Evolutionary conservation across 331 rosid species (phyloP).

Genomic region (Quercus phellos): DNA sequence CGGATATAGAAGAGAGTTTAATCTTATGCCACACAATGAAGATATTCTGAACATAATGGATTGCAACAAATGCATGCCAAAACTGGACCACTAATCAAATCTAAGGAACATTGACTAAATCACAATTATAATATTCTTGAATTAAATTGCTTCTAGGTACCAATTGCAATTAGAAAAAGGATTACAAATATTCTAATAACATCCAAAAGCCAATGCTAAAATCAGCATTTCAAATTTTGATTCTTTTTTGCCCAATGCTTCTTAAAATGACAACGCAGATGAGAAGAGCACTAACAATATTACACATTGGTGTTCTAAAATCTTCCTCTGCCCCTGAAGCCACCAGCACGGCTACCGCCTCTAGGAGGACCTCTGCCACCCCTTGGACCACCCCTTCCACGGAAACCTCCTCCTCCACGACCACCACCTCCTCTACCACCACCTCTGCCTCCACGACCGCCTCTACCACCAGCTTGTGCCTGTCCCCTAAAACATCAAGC

Average conservation of each 20-base stretch:
- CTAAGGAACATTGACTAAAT: neutral
- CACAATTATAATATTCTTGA: neutral
- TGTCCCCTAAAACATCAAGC: constrained; percentile 59
- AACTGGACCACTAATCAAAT: neutral
- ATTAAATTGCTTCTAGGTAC: neutral
- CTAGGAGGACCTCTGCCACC: constrained; percentile 74
- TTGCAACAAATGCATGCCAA: neutral
- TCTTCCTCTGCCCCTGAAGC: constrained; percentile 91
- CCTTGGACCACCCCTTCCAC: constrained; percentile 77
- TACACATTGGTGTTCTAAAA: constrained; percentile 31
- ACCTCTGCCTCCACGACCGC: constrained; percentile 63
- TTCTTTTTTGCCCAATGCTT: constrained; percentile 12
- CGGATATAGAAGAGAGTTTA: neutral
- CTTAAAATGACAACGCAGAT: constrained; percentile 25
- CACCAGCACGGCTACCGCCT: constrained; percentile 69
- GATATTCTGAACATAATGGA: neutral
- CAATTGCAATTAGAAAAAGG: neutral
- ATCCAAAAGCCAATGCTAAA: constrained; percentile 3
- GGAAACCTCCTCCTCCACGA: constrained; percentile 60
- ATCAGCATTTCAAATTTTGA: constrained; percentile 13
- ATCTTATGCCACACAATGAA: neutral
- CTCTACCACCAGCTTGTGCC: constrained; percentile 38
- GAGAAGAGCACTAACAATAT: constrained; percentile 14
- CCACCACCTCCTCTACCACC: constrained; percentile 31
- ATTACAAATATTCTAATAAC: constrained; percentile 8